Evolutionary conservation across 768 basidiomycete genomes (phyloP).

Genomic region (Symmetrospora coprosmae): DNA sequence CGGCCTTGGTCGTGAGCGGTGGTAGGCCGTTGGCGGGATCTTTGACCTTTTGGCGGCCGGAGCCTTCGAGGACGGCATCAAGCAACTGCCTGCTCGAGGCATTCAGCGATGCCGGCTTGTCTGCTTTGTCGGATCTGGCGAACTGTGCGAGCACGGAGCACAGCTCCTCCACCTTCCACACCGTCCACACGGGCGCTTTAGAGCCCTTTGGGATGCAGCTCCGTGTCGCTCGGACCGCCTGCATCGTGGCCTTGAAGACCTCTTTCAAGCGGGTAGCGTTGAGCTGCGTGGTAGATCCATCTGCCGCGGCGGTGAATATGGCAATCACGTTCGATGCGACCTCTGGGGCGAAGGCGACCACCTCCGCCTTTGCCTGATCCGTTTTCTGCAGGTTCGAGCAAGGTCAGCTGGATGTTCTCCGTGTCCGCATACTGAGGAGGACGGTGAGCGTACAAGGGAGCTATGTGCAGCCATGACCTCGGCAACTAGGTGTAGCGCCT

Average conservation of each 20-base stretch:
- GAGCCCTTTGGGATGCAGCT: background rate
- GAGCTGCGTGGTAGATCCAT: background rate
- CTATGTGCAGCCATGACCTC: background rate
- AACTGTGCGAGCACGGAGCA: background rate
- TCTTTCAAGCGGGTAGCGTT: background rate
- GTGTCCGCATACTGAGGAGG: background rate
- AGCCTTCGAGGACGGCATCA: constrained; percentile 1
- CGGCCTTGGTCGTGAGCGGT: background rate
- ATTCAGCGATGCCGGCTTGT: background rate
- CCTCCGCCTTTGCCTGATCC: background rate
- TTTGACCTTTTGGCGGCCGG: background rate
- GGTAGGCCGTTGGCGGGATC: background rate
- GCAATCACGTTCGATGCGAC: background rate
- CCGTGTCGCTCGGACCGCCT: background rate
- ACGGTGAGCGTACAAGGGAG: background rate
- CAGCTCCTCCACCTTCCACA: constrained; percentile 1
- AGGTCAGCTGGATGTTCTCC: too few species aligned
- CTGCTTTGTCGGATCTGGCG: background rate
- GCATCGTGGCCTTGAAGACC: background rate
- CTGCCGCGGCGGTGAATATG: constrained; percentile 4
- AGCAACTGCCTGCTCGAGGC: background rate
- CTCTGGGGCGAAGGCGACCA: background rate
- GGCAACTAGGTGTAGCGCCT: background rate
- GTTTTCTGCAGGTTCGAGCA: background rate
- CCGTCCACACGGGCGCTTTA: background rate